Percentiles rank a stretch among this genome's conserved stretches.
phyloP scores from a whole-genome alignment of 352 stramenopile species.

The Phytopythium sindhum region DNA sequence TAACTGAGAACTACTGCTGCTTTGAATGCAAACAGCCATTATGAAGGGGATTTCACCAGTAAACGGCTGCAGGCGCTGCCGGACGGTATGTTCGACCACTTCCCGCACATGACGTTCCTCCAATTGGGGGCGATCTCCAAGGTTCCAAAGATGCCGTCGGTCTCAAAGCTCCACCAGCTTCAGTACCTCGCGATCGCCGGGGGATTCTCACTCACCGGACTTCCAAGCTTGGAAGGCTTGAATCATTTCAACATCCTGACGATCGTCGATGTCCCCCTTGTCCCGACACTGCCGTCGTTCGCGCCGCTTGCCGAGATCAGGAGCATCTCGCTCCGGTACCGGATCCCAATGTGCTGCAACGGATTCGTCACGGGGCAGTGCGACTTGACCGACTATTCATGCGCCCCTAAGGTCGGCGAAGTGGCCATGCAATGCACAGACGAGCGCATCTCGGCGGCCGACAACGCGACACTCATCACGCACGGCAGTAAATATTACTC shows the following conservation, averaged over 20 bases:
- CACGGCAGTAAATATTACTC: constrained; percentile 16
- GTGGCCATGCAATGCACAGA: constrained; percentile 18
- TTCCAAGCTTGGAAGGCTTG: constrained; percentile 27
- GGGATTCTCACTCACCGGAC: constrained; percentile 14
- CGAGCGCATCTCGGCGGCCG: constrained; percentile 12
- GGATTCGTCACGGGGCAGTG: constrained; percentile 22
- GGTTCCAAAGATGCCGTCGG: constrained; percentile 27
- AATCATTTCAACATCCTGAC: constrained; percentile 15
- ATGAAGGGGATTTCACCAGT: constrained; percentile 34
- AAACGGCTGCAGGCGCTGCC: constrained; percentile 23
- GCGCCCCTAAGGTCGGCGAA: constrained; percentile 16
- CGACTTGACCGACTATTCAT: constrained; percentile 23
- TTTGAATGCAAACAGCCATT: constrained; percentile 9
- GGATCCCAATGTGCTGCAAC: constrained; percentile 30
- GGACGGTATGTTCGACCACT: constrained; percentile 29
- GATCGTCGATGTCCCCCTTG: constrained; percentile 22
- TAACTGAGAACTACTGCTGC: not conserved
- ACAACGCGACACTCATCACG: constrained; percentile 16
- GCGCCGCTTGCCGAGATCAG: constrained; percentile 11
- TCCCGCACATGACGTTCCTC: constrained; percentile 35
- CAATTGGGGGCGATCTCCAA: constrained; percentile 32
- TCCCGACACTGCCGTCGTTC: constrained; percentile 21
- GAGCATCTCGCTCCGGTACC: constrained; percentile 22
- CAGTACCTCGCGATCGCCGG: constrained; percentile 35
- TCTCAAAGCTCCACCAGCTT: constrained; percentile 27